Evolutionary conservation across 2,329 filamentous ascomycete genomes (phyloP).

Genomic region (Epichloe coenophiala): DNA sequence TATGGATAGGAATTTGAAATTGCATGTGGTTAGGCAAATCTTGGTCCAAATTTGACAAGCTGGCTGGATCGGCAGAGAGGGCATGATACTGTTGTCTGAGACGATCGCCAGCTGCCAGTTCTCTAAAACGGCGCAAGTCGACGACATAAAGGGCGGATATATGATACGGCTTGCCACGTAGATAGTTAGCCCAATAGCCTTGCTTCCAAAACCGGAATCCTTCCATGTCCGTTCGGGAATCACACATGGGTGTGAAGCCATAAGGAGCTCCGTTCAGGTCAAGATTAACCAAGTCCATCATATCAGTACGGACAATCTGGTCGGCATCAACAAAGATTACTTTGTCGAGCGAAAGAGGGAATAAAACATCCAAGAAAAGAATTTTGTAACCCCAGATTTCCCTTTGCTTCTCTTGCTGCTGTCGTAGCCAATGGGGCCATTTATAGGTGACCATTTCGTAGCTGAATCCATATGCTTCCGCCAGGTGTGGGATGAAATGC

Average conservation of each 20-base stretch:
- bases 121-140: conserved; percentile 78
- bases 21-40: conserved; percentile 99
- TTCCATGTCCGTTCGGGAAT: conserved; percentile 92
- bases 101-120: conserved; percentile 82
- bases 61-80: conserved; percentile 76
- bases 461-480: conserved; percentile 75
- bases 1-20: conserved; percentile 79
- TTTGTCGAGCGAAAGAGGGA: conserved; percentile 91
- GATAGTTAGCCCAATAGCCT: conserved; percentile 91
- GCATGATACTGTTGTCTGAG: conserved; percentile 89
- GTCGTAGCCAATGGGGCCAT: conserved; percentile 96
- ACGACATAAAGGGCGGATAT: conserved; percentile 96
- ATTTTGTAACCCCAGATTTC: conserved; percentile 99
- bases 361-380: conserved; percentile 91
- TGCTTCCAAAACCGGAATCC: conserved; percentile 99
- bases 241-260: conserved; percentile 98
- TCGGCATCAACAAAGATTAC: conserved; percentile 98
- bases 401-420: conserved; percentile 91
- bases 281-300: conserved; percentile 81
- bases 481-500: conserved; percentile 75
- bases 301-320: conserved; percentile 93
- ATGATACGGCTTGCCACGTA: conserved; percentile 81
- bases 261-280: conserved; percentile 87
- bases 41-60: conserved; percentile 82
- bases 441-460: conserved; percentile 99